Conservation (phyloP, 345 rosid genomes). For the Moricandia arvensis region DNA sequence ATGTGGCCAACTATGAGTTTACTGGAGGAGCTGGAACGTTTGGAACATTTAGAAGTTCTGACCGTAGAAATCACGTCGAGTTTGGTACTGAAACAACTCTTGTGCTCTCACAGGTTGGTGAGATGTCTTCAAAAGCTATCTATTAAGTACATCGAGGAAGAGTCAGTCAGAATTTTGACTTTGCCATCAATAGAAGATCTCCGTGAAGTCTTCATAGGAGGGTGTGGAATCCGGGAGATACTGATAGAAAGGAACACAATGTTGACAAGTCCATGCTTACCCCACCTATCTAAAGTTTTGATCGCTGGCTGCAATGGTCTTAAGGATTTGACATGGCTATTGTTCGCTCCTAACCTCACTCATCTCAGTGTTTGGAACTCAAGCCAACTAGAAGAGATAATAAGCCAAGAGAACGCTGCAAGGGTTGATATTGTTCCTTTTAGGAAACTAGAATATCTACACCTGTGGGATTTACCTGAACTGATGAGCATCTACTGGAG, state of each 20-base stretch:
- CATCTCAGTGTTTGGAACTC: neutral
- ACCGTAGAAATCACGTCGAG: neutral
- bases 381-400: constrained; percentile 14
- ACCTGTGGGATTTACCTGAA: neutral
- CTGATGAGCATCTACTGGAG: neutral
- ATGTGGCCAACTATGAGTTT: neutral
- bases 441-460: neutral
- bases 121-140: neutral
- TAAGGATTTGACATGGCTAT: constrained; percentile 30
- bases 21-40: constrained; percentile 4
- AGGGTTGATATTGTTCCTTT: neutral
- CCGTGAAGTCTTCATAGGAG: neutral
- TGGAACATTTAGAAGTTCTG: neutral
- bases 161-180: neutral
- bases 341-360: constrained; percentile 28
- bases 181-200: neutral
- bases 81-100: neutral
- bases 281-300: neutral
- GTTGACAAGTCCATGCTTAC: neutral
- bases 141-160: neutral
- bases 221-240: constrained; percentile 1
- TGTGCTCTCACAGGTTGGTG: neutral
- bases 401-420: constrained; percentile 6
- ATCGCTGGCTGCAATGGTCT: neutral
- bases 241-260: neutral